phyloP scores from a whole-genome alignment of 2,329 filamentous ascomycete genomes.

The Fusarium xyrophilum region DNA sequence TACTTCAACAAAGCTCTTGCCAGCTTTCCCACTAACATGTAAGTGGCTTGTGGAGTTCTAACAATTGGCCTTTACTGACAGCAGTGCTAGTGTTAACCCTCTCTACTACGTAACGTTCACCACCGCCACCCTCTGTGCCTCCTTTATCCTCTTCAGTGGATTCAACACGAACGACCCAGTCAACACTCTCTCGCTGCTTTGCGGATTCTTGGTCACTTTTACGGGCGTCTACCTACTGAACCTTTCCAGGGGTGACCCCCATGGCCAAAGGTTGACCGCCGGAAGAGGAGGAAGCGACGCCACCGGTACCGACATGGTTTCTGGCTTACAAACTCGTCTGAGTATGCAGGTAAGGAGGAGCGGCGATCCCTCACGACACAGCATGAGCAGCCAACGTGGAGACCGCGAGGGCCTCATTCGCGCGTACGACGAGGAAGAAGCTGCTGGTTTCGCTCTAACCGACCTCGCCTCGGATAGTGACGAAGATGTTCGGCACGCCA shows the following conservation, averaged over 20 bases:
- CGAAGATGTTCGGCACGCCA: slow-evolving; percentile 58
- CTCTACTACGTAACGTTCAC: slow-evolving; percentile 98
- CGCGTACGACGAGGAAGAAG: slow-evolving; percentile 85
- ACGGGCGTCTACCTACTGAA: slow-evolving; percentile 95
- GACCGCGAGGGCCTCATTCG: slow-evolving; percentile 86
- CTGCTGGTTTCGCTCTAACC: slow-evolving; percentile 74
- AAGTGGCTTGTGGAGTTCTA: slow-evolving; percentile 48
- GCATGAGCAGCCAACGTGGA: slow-evolving; percentile 67
- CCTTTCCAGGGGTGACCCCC: slow-evolving; percentile 89
- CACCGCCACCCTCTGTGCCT: slow-evolving; percentile 90
- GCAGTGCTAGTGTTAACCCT: slow-evolving; percentile 78
- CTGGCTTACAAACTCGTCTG: slow-evolving; percentile 85
- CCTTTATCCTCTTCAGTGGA: slow-evolving; percentile 93
- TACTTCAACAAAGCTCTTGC: slow-evolving; percentile 99
- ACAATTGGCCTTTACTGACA: not conserved
- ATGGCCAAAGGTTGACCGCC: slow-evolving; percentile 72
- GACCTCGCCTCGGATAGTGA: slow-evolving; percentile 82
- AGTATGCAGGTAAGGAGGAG: slow-evolving; percentile 92
- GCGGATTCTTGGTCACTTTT: slow-evolving; percentile 94
- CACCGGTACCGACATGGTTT: slow-evolving; percentile 89
- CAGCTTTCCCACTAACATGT: slow-evolving; percentile 98
- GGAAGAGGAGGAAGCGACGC: slow-evolving; percentile 72
- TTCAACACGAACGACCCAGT: slow-evolving; percentile 95
- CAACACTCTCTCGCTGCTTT: slow-evolving; percentile 90
- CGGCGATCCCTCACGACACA: slow-evolving; percentile 68